Evolutionary conservation across 2,329 filamentous ascomycete species (phyloP).

Genomic region (Blumeria graminis): DNA sequence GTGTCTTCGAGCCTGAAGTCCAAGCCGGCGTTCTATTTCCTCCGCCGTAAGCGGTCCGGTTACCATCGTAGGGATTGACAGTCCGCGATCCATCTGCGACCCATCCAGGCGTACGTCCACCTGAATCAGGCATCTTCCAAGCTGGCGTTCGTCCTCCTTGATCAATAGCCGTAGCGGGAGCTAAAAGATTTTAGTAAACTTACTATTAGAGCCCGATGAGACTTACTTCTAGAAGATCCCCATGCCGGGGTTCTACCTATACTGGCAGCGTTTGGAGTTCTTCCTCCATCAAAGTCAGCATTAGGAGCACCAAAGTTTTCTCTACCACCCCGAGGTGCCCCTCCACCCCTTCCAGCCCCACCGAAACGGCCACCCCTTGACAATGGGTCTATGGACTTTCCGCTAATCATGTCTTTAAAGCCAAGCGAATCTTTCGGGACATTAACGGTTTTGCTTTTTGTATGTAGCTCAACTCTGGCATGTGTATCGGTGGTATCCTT

Average conservation of each 20-base stretch:
- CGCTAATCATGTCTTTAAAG: constrained; percentile 66
- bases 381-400: constrained; percentile 51
- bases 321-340: constrained; percentile 18
- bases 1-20: constrained; percentile 54
- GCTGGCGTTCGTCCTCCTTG: constrained; percentile 38
- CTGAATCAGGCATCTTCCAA: constrained; percentile 28
- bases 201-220: constrained; percentile 1
- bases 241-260: constrained; percentile 54
- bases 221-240: constrained; percentile 41
- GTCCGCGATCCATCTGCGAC: constrained; percentile 36
- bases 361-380: constrained; percentile 21
- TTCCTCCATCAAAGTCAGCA: constrained; percentile 27
- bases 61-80: constrained; percentile 39
- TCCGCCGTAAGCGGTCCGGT: constrained; percentile 47
- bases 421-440: constrained; percentile 60
- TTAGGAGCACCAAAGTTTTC: constrained; percentile 23
- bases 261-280: constrained; percentile 38
- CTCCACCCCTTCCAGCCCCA: constrained; percentile 19
- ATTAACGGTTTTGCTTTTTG: constrained; percentile 76
- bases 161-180: constrained; percentile 28
- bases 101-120: constrained; percentile 44
- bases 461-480: constrained; percentile 79
- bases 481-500: constrained; percentile 76
- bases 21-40: constrained; percentile 52
- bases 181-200: constrained; percentile 9